A percentile compares a stretch with the other conserved stretches of the same genome.
Evolutionary conservation across 2,329 filamentous ascomycete species (phyloP).

Genomic region (Dactylellina sp.): DNA sequence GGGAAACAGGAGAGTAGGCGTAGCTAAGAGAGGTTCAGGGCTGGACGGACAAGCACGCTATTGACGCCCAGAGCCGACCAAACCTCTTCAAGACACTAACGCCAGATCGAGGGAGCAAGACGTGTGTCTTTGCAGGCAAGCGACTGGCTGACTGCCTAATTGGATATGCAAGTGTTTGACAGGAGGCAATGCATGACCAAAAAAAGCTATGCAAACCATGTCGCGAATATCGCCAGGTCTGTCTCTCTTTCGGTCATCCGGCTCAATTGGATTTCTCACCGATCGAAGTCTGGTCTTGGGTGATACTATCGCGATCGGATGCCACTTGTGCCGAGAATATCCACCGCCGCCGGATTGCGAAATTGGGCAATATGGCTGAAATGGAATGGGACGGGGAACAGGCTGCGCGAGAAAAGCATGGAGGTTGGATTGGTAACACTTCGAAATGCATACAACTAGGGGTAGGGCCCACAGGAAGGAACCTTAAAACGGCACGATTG

Average conservation of each 20-base stretch:
- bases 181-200: conserved; percentile 40
- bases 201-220: conserved; percentile 20
- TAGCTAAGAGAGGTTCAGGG: conserved; percentile 33
- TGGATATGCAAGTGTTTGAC: conserved; percentile 51
- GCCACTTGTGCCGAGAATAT: conserved; percentile 38
- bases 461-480: conserved; percentile 23
- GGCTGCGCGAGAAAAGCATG: conserved; percentile 13
- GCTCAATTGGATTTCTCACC: conserved; percentile 17
- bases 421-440: conserved; percentile 46
- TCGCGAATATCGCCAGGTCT: conserved; percentile 37
- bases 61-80: conserved; percentile 50
- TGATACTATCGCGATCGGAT: conserved; percentile 39
- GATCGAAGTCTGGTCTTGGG: neutral
- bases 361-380: conserved; percentile 55
- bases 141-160: conserved; percentile 43
- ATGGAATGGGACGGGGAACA: conserved; percentile 47
- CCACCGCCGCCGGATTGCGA: conserved; percentile 46
- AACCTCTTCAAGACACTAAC: conserved; percentile 43
- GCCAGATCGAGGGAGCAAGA: conserved; percentile 41
- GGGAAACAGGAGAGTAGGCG: conserved; percentile 52
- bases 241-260: conserved; percentile 8
- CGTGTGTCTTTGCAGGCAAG: conserved; percentile 53
- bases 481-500: conserved; percentile 17
- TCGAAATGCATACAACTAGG: conserved; percentile 22
- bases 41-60: conserved; percentile 41